Base-by-base conservation (phyloP, 202 grass and related monocot species). In the Setaria viridis region DNA sequence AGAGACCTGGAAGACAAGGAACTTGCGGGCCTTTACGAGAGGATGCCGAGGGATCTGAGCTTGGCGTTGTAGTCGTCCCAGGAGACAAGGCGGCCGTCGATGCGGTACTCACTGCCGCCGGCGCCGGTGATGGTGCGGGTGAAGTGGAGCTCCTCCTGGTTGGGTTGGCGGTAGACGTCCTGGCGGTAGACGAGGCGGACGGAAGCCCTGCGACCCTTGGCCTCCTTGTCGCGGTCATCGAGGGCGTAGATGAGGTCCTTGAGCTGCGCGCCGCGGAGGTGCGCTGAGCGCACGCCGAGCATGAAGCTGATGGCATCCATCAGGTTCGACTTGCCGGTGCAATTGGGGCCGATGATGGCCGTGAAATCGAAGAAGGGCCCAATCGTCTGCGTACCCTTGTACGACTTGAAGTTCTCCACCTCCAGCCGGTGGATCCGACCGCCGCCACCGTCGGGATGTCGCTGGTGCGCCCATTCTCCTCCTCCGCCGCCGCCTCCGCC, bases 291-390 rank as follows among this genome's bases (percentile, higher is more conserved):
- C 30, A 99, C 93, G 70, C 93, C 96, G 10, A 99, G 91, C 75
- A 95, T 93, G 42, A 99, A 99, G 64, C 91, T 99, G 88, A 95
- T 99, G 82, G 93, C 96, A 50, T 99, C 96, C 96, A 99, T 99
- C n/a, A 99, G 93, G 80, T 99, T 99, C 15, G 93, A 99, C 87
- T 99, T 99, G 45, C 93, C 93, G 48, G 96, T 90, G 74, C 96
- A 91, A 56, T 99, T 99, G 42, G 96, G 91, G 41, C 96, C 93
- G 63, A 99, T 95, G 79, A 99, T 89, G 54, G 93, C 96, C 13
- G 96, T 99, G 90, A 99, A 99, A 82, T 99, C 88, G 45, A 85
- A 92, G 84, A 99, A 99, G 59, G 96, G 96, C 3, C 93, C 96
- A 8, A 99, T 94, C 9, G 93, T 95, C 78, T 95, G 96, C 35